Evolutionary conservation across 1,284 basidiomycete species (phyloP).

Genomic region (Lentinus polychrous): DNA sequence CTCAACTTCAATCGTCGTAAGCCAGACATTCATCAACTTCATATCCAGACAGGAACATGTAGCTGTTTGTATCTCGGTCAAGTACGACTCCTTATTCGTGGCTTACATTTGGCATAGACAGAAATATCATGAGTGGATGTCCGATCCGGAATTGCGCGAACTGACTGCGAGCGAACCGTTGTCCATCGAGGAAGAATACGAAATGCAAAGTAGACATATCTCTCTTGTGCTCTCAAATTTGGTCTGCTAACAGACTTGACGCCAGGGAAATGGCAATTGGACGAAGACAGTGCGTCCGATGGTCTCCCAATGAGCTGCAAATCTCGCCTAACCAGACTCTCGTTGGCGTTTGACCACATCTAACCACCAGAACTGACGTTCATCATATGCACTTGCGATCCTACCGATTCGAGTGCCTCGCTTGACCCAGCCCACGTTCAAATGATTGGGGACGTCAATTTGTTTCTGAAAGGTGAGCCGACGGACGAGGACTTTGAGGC

Average conservation of each 20-base stretch:
- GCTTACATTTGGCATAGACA: constrained; percentile 24
- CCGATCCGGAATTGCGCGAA: constrained; percentile 63
- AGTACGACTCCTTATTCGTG: background rate
- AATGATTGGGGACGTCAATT: constrained; percentile 92
- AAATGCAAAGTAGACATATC: constrained; percentile 73
- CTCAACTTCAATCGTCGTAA: background rate
- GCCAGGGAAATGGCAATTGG: constrained; percentile 78
- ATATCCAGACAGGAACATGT: constrained; percentile 50
- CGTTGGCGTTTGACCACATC: background rate
- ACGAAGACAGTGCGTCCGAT: constrained; percentile 69
- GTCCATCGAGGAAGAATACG: constrained; percentile 78
- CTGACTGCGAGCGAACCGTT: constrained; percentile 87
- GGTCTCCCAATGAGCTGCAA: constrained; percentile 5
- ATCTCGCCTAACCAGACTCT: too few relatives aligned
- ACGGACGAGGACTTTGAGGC: constrained; percentile 43
- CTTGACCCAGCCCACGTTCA: constrained; percentile 29
- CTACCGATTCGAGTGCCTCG: constrained; percentile 10
- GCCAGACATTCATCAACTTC: too few relatives aligned
- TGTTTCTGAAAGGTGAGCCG: constrained; percentile 67
- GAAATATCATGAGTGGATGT: constrained; percentile 94
- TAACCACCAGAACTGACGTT: constrained; percentile 75
- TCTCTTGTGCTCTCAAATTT: background rate
- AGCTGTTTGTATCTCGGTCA: constrained; percentile 30
- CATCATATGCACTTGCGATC: constrained; percentile 63
- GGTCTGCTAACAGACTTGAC: background rate